A percentile compares a stretch with the other conserved stretches of the same genome.
Conservation (phyloP, 805 yeast species). For the Lachancea waltii region DNA sequence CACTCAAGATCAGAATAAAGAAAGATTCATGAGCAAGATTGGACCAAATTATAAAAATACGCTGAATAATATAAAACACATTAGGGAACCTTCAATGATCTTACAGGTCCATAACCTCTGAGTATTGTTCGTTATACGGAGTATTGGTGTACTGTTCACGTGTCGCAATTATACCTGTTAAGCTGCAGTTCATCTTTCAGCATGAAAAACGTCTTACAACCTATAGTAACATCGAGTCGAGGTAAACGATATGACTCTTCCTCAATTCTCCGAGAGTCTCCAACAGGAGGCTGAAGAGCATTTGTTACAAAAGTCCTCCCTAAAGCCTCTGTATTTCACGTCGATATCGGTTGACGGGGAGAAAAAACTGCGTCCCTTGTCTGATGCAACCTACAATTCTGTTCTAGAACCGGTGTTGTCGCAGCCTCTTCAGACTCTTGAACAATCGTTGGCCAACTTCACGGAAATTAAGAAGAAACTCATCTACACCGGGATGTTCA, state of each 20-base stretch:
- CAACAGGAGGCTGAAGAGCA: slow-evolving; percentile 1
- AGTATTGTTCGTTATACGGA: too few relatives aligned
- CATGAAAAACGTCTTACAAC: too few relatives aligned
- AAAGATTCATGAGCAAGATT: too few relatives aligned
- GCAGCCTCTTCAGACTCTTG: slow-evolving; percentile 39
- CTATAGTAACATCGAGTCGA: neutral
- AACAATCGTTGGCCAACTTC: slow-evolving; percentile 33
- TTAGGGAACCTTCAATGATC: too few relatives aligned
- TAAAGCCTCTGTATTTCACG: slow-evolving; percentile 20
- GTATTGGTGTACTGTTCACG: too few relatives aligned
- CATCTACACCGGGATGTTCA: slow-evolving; percentile 41
- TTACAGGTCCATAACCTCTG: too few relatives aligned
- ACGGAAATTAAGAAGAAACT: slow-evolving; percentile 34
- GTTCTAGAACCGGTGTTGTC: slow-evolving; percentile 40
- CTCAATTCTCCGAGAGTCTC: neutral
- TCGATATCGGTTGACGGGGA: slow-evolving; percentile 19
- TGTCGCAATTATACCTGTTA: too few relatives aligned
- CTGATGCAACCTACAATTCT: slow-evolving; percentile 41
- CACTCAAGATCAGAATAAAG: too few relatives aligned
- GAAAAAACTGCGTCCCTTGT: slow-evolving; percentile 26
- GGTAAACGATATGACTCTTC: neutral
- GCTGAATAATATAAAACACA: too few relatives aligned
- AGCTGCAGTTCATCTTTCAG: too few relatives aligned
- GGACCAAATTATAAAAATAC: too few relatives aligned
- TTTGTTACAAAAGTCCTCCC: slow-evolving; percentile 8